Evolutionary conservation across 441 rosid genomes (phyloP), one percentile per base, ranked within the genome.

Genomic region (Eruca vesicaria): DNA sequence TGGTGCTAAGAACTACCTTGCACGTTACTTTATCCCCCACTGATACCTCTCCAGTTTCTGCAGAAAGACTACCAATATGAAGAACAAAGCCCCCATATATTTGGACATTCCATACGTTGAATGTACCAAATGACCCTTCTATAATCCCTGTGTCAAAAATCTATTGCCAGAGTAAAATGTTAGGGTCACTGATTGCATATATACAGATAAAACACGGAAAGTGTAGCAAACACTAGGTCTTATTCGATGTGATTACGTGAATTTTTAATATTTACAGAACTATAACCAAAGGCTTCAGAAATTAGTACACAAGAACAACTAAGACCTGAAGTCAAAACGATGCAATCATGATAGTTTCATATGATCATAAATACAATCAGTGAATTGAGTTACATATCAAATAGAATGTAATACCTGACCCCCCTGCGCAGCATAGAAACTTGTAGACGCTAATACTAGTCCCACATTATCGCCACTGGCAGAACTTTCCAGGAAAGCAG

Each of bases 381-480:
- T 5, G 18, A 58, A 65, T 7, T 29, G 35, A 45, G 36, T n/a
- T 60, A 32, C 55, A 36, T 16, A 29, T 48, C 29, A 71, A 10
- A 52, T 41, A 14, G 21, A 71, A 28, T 20, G 20, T 9, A 36
- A 8, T 87, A 96, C 99, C 98, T 96, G 99, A 77, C 99, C 99
- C 82, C 99, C 99, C 89, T 93, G 98, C 86, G 93, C 98, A 31
- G 99, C 94, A 78, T 96, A 96, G 87, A 96, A 96, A 73, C 93
- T 87, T 5, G 97, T 88, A 32, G 97, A 91, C 52, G 83, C 91
- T 82, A 93, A 75, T 69, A 96, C 83, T 58, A 96, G 73, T 68
- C 97, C 97, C 83, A 90, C 89, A 48, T 92, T 96, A 76, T 70
- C 53, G 7, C 82, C 86, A 77, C 64, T 48, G 62, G 70, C 78